Evolutionary conservation across 2,329 filamentous ascomycete species (phyloP).

Genomic region (Cryphonectria japonica): DNA sequence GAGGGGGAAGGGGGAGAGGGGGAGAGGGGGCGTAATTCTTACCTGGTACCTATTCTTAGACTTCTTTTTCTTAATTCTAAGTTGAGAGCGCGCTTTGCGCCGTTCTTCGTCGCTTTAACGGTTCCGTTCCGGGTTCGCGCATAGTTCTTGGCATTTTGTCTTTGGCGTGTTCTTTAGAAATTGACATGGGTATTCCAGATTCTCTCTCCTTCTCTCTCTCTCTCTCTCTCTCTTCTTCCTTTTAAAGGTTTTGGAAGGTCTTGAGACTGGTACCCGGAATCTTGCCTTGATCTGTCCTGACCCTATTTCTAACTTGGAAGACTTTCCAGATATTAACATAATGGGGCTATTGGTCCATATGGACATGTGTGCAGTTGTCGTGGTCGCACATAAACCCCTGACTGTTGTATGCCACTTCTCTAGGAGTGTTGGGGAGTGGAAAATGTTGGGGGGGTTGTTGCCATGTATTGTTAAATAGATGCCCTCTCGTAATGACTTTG

Average conservation of each 20-base stretch:
- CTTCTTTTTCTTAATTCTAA: too few relatives aligned
- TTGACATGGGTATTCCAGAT: too few relatives aligned
- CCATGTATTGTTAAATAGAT: not conserved
- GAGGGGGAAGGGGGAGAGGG: too few relatives aligned
- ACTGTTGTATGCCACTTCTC: not conserved
- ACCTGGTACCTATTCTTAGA: too few relatives aligned
- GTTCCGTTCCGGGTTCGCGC: conserved; percentile 15
- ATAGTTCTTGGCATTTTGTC: not conserved
- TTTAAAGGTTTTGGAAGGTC: not conserved
- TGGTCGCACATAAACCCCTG: not conserved
- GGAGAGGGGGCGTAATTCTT: too few relatives aligned
- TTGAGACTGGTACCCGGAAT: not conserved
- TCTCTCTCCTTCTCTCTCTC: not conserved
- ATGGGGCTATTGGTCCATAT: not conserved
- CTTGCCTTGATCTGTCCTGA: not conserved
- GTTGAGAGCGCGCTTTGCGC: too few relatives aligned
- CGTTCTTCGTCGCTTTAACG: not conserved
- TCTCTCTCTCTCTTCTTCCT: not conserved
- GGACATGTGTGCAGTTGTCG: not conserved
- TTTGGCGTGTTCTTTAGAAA: not conserved
- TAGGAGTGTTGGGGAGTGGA: not conserved
- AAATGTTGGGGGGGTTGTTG: not conserved
- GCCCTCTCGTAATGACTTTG: not conserved
- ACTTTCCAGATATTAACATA: not conserved
- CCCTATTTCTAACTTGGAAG: not conserved